Conservation (phyloP, 495 filamentous ascomycete species). For the Penicillium cinerascens region DNA sequence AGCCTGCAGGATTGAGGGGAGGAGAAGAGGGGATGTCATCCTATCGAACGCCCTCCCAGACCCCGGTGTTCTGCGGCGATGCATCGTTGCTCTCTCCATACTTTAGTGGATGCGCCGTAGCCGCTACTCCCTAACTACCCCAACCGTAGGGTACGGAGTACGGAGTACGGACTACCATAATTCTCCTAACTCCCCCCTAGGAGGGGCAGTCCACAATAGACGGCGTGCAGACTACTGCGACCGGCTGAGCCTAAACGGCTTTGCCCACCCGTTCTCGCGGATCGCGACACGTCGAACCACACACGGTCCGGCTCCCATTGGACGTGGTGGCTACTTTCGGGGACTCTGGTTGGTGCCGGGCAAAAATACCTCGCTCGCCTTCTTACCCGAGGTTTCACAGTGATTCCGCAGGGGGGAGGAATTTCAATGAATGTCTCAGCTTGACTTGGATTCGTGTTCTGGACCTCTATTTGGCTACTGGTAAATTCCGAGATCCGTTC, state of each 20-base stretch:
- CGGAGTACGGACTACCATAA: no score
- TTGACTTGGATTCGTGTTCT: not conserved
- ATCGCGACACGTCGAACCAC: not conserved
- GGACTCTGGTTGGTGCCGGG: not conserved
- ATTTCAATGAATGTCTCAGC: constrained; percentile 1
- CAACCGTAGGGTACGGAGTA: no score
- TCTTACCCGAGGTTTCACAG: constrained; percentile 13
- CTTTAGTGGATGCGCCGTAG: constrained; percentile 28
- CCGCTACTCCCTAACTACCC: constrained; percentile 7
- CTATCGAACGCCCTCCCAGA: not conserved
- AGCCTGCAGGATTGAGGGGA: constrained; percentile 3
- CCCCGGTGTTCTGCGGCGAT: constrained; percentile 8
- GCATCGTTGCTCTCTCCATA: constrained; percentile 24
- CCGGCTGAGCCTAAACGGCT: constrained; percentile 1
- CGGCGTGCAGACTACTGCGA: not conserved
- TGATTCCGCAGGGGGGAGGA: not conserved
- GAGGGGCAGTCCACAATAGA: not conserved
- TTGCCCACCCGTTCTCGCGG: not conserved
- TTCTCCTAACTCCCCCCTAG: not conserved
- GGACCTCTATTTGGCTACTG: not conserved
- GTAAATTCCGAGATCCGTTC: not conserved
- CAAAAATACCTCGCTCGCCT: constrained; percentile 11
- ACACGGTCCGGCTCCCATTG: constrained; percentile 8
- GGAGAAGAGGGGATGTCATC: no score
- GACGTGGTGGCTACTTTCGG: constrained; percentile 8